A percentile compares a stretch with the other conserved stretches of the same genome.
Conservation (phyloP, 495 filamentous ascomycete species). For the Neurospora terricola region DNA sequence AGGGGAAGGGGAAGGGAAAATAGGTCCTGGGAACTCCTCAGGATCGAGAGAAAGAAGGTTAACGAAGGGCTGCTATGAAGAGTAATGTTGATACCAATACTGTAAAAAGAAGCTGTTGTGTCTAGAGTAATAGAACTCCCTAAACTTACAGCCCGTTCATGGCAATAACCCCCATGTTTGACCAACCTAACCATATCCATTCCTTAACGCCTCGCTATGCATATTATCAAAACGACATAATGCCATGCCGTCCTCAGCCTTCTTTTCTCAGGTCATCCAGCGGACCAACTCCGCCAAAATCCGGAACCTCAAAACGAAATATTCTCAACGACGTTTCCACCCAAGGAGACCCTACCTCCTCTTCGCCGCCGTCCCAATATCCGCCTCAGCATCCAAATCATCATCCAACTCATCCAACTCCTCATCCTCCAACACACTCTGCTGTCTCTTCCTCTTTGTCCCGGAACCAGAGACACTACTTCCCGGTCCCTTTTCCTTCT, state of each 20-base stretch:
- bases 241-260: not conserved
- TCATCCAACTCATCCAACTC: constrained; percentile 29
- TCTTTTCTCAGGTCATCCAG: not conserved
- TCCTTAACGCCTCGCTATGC: not conserved
- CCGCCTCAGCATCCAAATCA: constrained; percentile 21
- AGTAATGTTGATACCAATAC: not conserved
- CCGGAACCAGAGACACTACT: not conserved
- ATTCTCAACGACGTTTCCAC: constrained; percentile 1
- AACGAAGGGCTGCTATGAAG: not conserved
- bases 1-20: not conserved
- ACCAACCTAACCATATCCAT: not conserved
- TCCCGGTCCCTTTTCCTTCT: not conserved
- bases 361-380: constrained; percentile 15
- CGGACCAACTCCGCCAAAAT: not conserved
- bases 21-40: not conserved
- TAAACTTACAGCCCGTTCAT: not conserved
- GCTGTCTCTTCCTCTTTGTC: not conserved
- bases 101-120: not conserved
- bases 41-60: not conserved
- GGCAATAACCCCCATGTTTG: not conserved
- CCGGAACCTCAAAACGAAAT: not conserved
- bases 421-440: constrained; percentile 21
- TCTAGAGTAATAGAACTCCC: not conserved
- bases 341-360: constrained; percentile 5
- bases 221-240: not conserved